These are phyloP conservation scores for Arabidopsis suecica DNA, from an alignment of 345 rosid species.

Conservation along the genomic window DNA sequence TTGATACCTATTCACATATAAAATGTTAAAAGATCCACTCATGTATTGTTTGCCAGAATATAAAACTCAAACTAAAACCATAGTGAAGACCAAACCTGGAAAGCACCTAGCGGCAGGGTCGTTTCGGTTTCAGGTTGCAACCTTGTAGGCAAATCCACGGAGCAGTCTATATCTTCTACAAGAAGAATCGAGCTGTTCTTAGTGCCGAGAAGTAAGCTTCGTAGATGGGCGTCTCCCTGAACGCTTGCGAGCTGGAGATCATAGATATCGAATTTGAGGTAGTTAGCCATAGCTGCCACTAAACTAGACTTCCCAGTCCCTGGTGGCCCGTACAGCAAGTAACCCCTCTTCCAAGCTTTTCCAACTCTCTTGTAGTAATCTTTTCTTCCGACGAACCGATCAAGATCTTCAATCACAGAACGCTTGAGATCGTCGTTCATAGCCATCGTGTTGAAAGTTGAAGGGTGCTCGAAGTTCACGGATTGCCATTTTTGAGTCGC, in stretches of 20 bases:
- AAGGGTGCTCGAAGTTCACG: slow-evolving; percentile 57
- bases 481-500: slow-evolving; percentile 47
- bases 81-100: slow-evolving; percentile 28
- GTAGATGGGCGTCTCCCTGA: neutral
- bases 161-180: slow-evolving; percentile 66
- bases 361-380: slow-evolving; percentile 61
- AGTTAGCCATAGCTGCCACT: slow-evolving; percentile 72
- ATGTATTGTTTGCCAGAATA: neutral
- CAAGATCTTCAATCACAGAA: slow-evolving; percentile 51
- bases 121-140: slow-evolving; percentile 10
- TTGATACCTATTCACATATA: slow-evolving; percentile 7
- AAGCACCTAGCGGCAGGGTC: neutral
- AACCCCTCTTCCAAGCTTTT: slow-evolving; percentile 67
- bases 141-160: slow-evolving; percentile 44
- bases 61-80: neutral
- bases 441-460: slow-evolving; percentile 62
- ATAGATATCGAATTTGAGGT: slow-evolving; percentile 57
- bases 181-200: slow-evolving; percentile 58
- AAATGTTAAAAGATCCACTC: neutral
- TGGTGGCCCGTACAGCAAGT: slow-evolving; percentile 68
- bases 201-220: neutral
- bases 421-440: slow-evolving; percentile 55
- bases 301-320: slow-evolving; percentile 74
- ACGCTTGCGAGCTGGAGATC: neutral
- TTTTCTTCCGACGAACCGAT: slow-evolving; percentile 56